Percentiles rank a stretch among this genome's conserved stretches.
These are phyloP conservation scores for Fusarium citri DNA, from an alignment of 2,329 filamentous ascomycete species.

Conservation along the genomic window DNA sequence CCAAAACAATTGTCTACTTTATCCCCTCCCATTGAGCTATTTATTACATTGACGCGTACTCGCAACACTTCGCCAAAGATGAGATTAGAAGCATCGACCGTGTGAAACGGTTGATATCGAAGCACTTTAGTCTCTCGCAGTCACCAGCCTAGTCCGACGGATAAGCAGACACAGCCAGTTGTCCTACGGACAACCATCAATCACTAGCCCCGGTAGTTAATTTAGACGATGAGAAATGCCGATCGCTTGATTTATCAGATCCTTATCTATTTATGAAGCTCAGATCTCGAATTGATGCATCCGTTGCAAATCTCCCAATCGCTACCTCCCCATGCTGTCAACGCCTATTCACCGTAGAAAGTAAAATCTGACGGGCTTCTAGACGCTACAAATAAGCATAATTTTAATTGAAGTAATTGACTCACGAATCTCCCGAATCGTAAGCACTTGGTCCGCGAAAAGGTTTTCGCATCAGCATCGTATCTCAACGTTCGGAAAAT, in stretches of 20 bases:
- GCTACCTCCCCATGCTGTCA: no score
- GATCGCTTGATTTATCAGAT: not conserved
- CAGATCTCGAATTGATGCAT: not conserved
- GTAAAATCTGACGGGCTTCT: not conserved
- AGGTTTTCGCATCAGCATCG: not conserved
- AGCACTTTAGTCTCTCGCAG: no score
- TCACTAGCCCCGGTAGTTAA: not conserved
- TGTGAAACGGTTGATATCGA: not conserved
- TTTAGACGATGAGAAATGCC: not conserved
- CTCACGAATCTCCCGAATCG: accelerated
- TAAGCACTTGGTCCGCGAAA: not conserved
- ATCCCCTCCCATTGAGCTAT: not conserved
- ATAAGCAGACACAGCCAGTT: not conserved
- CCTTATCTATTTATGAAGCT: not conserved
- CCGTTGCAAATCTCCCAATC: no score
- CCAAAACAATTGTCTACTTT: not conserved
- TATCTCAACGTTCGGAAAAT: not conserved
- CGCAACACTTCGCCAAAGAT: accelerated
- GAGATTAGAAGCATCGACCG: not conserved
- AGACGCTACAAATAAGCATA: not conserved
- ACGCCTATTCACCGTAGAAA: not conserved
- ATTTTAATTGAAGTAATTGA: not conserved
- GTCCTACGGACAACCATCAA: not conserved
- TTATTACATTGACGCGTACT: not conserved
- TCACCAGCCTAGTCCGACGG: not conserved